A percentile compares a stretch with the other conserved stretches of the same genome.
Conservation (phyloP, 2,329 filamentous ascomycete genomes). For the Chrysosporium keratinophilum region DNA sequence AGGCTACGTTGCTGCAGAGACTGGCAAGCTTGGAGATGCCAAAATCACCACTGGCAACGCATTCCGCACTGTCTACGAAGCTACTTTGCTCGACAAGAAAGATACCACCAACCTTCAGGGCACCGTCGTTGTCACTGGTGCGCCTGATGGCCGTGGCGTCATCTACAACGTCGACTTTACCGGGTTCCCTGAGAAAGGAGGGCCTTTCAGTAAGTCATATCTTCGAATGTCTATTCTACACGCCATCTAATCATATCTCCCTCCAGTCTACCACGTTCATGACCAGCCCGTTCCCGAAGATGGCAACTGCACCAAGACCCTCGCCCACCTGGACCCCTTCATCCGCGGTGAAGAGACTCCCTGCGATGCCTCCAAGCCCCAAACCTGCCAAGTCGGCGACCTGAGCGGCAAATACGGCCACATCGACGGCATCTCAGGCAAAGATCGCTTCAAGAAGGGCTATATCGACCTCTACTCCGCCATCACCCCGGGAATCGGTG, state of each 20-base stretch:
- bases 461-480: constrained; percentile 44
- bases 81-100: constrained; percentile 44
- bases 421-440: constrained; percentile 38
- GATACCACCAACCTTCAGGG: constrained; percentile 50
- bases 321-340: constrained; percentile 62
- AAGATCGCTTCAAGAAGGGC: constrained; percentile 21
- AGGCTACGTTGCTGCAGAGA: constrained; percentile 18
- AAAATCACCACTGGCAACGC: constrained; percentile 48
- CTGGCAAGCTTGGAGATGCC: constrained; percentile 39
- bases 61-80: constrained; percentile 44
- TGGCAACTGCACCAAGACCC: constrained; percentile 61
- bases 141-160: constrained; percentile 45
- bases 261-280: constrained; percentile 60
- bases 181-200: constrained; percentile 45
- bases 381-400: constrained; percentile 66
- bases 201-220: constrained; percentile 48
- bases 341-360: constrained; percentile 50
- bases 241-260: constrained; percentile 16
- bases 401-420: constrained; percentile 63
- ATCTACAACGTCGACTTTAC: constrained; percentile 46
- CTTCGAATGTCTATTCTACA: neutral
- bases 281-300: constrained; percentile 50
- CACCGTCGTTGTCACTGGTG: constrained; percentile 39
- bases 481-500: constrained; percentile 29
- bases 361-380: constrained; percentile 49